Conservation (phyloP, 495 filamentous ascomycete species). For the Thozetella sp. region DNA sequence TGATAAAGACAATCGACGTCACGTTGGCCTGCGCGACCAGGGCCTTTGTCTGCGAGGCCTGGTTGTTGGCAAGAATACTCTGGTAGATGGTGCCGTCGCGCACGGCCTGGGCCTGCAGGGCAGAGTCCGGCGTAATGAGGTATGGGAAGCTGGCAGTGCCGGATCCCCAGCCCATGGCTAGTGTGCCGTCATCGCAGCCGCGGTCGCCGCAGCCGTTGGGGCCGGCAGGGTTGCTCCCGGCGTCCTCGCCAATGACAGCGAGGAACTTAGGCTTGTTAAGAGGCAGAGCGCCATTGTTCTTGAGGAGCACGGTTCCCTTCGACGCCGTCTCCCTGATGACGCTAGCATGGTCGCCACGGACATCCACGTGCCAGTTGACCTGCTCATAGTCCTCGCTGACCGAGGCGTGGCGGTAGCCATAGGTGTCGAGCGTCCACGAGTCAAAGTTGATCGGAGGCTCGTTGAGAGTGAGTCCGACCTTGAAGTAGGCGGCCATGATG, state of each 20-base stretch:
- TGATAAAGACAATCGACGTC: conserved; percentile 82
- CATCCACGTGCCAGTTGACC: conserved; percentile 86
- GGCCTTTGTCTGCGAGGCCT: conserved; percentile 52
- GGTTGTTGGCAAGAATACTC: conserved; percentile 77
- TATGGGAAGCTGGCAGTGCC: conserved; percentile 92
- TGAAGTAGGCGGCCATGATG: conserved; percentile 93
- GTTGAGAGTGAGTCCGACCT: conserved; percentile 70
- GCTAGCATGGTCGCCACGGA: conserved; percentile 70
- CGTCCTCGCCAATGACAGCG: conserved; percentile 85
- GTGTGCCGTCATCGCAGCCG: conserved; percentile 82
- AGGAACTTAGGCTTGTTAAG: conserved; percentile 74
- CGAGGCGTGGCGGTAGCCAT: conserved; percentile 65
- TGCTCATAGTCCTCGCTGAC: conserved; percentile 61
- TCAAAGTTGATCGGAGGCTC: conserved; percentile 79
- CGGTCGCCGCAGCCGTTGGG: conserved; percentile 85
- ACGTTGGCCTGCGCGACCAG: conserved; percentile 70
- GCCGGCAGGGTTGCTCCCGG: conserved; percentile 72
- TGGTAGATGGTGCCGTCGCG: conserved; percentile 64
- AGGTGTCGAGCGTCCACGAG: conserved; percentile 81
- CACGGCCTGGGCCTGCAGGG: conserved; percentile 74
- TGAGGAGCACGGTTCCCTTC: conserved; percentile 83
- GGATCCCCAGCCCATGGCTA: conserved; percentile 94
- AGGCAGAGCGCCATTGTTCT: conserved; percentile 80
- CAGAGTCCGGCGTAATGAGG: conserved; percentile 82
- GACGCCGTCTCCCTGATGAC: conserved; percentile 76